Evolutionary conservation across 192 early-diverging fungal species (phyloP), one percentile per base, ranked within the genome.

Genomic region (Podila epigama): DNA sequence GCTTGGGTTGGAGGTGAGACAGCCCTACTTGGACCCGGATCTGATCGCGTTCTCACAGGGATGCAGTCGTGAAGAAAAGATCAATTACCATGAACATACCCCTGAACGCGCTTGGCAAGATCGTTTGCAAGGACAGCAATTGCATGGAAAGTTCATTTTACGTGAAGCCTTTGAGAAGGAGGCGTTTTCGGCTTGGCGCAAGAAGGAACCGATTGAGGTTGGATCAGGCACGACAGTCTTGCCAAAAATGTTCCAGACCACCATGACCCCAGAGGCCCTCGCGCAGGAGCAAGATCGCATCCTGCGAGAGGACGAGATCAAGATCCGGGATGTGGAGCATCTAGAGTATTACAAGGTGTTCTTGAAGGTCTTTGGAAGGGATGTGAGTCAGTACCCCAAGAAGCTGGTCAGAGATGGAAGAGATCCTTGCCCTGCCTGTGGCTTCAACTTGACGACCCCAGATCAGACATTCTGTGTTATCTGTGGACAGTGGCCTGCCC

Each of bases 201-300:
- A 69, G 50, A 92, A 92, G 73, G 88, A 89, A 29, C 89, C 91
- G 0, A 87, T 90, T 59, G 91, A 91, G 54, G 81, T 81, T 16
- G 91, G 91, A 12, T 66, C 81, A 6, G 89, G 89, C 0, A 89
- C 87, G 1, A 86, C 88, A 0, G 70, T 84, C 13, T 51, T 92
- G 48, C 85, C 87, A 0, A 73, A 82, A 51, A 22, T 86, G 36
- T 82, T 88, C 35, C 65, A 77, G 33, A 66, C 68, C 27, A 63
- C 73, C 15, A 77, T 64, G 73, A 27, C 13, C 1, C n/a, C 66
- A 10, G 73, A 68, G 34, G 66, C 62, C 7, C 48, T 77, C 7
- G 70, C 65, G 40, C 75, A 42, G 28, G 58, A 69, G 51, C 69
- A 79, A 48, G 52, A 66, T 1, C 59, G 63, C 29, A 84, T 88